Base-by-base conservation (phyloP, 495 filamentous ascomycete genomes). In the Glutinoglossum americanum region DNA sequence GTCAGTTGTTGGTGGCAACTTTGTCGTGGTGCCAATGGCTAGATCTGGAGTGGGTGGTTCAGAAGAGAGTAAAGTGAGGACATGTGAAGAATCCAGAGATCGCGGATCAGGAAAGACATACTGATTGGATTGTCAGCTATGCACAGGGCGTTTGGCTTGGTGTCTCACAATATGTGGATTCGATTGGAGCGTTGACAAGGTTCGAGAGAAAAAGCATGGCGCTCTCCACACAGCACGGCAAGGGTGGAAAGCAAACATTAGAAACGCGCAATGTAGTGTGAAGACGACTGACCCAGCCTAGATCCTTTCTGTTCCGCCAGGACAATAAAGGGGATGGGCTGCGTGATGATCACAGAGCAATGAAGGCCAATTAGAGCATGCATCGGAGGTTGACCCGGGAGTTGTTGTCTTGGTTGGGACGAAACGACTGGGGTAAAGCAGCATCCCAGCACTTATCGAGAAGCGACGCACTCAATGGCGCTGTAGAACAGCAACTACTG, bases 31-130 rank as follows among this genome's bases (percentile, higher is more conserved):
- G 59, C 89, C 92, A 62, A 96, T 82, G 13, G 87, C 79, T 30
- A 94, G 72, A 39, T 74, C 65, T 6, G 74, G 67, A 23, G 72
- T 82, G 1, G 86, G 85, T 1, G 89, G 87, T 11, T 76, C 68
- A 11, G 81, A 83, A n/a, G 82, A 73, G 54, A 95, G 80, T 48
- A 87, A 76, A 39, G 86, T 79, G 39, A 96, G 79, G 58, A 86
- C 72, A 65, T 84, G 69, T 25, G 63, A 65, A 51, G 64, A 64
- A n/a, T 15, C 47, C 47, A 25, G 6, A 57, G 64, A 56, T 41
- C 65, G 57, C 17, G 76, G 67, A 58, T 77, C 69, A 1, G 78
- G 76, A 62, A 87, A 82, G 26, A 84, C 73, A 73, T 90, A 90
- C 87, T 94, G 57, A 25, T 48, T 39, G 21, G n/a, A 32, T 41